Base-by-base conservation (phyloP, 192 early-diverging fungal genomes). In the Podila verticillata region DNA sequence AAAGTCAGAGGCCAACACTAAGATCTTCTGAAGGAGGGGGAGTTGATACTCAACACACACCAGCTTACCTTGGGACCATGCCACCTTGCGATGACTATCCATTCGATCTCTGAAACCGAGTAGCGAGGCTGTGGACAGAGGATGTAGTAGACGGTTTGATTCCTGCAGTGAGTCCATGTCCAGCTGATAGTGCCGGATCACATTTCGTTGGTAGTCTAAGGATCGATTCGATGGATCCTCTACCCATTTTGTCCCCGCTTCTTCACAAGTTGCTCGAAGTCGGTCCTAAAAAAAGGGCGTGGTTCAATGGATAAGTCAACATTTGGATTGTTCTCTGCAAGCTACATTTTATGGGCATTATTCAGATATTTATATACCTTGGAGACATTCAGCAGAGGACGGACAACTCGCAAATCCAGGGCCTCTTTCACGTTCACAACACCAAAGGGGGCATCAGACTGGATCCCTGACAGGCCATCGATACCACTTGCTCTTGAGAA, bases 381-480 rank as follows among this genome's bases (percentile, higher is more conserved):
- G 7, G 78, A 44, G 12, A 84, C 70, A 19, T 59, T 54, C 39
- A 89, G 39, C 12, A 89, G 48, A 13, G 87, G 87, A 36, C 87
- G 63, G 44, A 80, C 3, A 28, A 87, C 65, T 22, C 65, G 61
- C 3, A 89, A 54, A 63, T 75, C 60, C 26, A 84, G 62, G 1
- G 82, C 86, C 20, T 86, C 85, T 17, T 65, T 49, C 10, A 72
- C 66, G 35, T 74, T 70, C n/a, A 75, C 4, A 26, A 87, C 75
- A 0, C 85, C 65, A 22, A 87, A 72, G 9, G 69, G 62, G 19
- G 67, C 54, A 0, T 73, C 19, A 5, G 54, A 49, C 24, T 79
- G 66, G 35, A 87, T 82, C 15, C 82, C 87, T 26, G 82, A 54
- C 12, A 89, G 70, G 12, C 87, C 86, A 68, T 87, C 81, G 54